phyloP scores from a whole-genome alignment of 2,329 filamentous ascomycete species.

The Zalaria obscura region DNA sequence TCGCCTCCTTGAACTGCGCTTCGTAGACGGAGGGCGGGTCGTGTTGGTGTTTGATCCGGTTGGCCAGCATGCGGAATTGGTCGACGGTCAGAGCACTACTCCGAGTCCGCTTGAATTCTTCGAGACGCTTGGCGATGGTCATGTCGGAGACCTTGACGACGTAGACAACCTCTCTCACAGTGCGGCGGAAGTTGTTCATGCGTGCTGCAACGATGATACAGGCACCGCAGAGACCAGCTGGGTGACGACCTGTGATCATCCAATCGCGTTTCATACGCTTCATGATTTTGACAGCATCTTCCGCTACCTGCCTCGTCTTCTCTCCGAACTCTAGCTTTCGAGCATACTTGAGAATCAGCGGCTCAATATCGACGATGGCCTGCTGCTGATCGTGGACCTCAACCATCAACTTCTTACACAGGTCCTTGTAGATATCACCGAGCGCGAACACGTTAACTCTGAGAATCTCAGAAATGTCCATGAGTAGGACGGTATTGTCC shows the following conservation, averaged over 20 bases:
- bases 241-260: conserved; percentile 90
- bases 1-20: conserved; percentile 36
- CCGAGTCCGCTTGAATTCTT: conserved; percentile 81
- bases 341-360: conserved; percentile 82
- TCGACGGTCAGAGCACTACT: conserved; percentile 76
- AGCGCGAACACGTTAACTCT: conserved; percentile 82
- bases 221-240: conserved; percentile 86
- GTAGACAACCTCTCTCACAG: conserved; percentile 89
- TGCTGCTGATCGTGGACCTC: conserved; percentile 27
- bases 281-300: conserved; percentile 76
- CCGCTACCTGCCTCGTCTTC: conserved; percentile 68
- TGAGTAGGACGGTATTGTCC: conserved; percentile 78
- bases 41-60: conserved; percentile 52
- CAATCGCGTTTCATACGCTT: conserved; percentile 92
- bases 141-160: conserved; percentile 92
- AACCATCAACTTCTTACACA: conserved; percentile 49
- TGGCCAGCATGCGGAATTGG: conserved; percentile 61
- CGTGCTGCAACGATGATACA: conserved; percentile 88
- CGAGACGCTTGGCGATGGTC: conserved; percentile 79
- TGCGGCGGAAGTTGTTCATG: conserved; percentile 96
- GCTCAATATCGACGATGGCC: conserved; percentile 65
- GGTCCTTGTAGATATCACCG: conserved; percentile 75
- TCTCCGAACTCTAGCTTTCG: conserved; percentile 81
- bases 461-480: conserved; percentile 83
- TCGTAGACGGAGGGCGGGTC: conserved; percentile 76